Percentiles rank a stretch among this genome's conserved stretches.
phyloP scores from a whole-genome alignment of 495 filamentous ascomycete species.

The Neurospora africana region DNA sequence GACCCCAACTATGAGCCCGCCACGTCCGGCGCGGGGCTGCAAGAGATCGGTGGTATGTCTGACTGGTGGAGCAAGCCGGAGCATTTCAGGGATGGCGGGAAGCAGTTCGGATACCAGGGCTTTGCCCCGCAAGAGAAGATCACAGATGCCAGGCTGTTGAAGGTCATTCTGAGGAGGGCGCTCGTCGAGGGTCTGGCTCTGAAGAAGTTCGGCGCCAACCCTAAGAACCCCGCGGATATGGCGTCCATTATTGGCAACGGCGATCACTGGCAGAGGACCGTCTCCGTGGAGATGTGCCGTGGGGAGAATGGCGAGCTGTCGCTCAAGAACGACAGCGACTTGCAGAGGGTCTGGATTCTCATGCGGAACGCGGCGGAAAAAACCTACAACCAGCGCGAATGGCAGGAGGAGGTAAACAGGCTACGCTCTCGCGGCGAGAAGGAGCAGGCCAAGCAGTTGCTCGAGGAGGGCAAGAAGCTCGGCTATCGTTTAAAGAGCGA shows the following conservation, averaged over 20 bases:
- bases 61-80: conserved; percentile 38
- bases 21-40: conserved; percentile 44
- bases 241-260: neutral
- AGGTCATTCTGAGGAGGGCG: conserved; percentile 44
- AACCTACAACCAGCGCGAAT: neutral
- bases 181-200: conserved; percentile 49
- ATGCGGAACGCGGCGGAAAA: conserved; percentile 1
- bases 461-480: neutral
- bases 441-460: neutral
- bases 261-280: conserved; percentile 3
- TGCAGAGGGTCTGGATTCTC: neutral
- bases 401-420: neutral
- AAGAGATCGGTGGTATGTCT: conserved; percentile 43
- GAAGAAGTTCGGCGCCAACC: conserved; percentile 24
- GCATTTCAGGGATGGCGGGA: conserved; percentile 28
- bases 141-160: conserved; percentile 28
- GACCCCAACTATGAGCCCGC: conserved; percentile 47
- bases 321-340: conserved; percentile 9
- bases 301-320: conserved; percentile 16
- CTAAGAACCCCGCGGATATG: conserved; percentile 13
- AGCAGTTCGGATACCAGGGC: conserved; percentile 19
- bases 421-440: neutral
- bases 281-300: conserved; percentile 6
- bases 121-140: conserved; percentile 31
- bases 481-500: neutral